Conservation (phyloP, 2,329 filamentous ascomycete species). For the Fusarium musae region DNA sequence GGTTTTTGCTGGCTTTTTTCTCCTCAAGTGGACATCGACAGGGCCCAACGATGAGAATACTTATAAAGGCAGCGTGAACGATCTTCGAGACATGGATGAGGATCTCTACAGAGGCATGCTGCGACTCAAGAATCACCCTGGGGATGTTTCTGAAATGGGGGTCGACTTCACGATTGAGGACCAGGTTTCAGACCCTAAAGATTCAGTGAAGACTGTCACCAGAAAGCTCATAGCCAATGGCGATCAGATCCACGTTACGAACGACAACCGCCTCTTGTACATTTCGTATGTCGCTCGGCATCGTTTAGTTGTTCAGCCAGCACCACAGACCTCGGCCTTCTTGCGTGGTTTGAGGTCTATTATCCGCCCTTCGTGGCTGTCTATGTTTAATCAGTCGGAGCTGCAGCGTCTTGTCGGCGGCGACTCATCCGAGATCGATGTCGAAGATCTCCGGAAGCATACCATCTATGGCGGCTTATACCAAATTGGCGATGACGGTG, state of each 20-base stretch:
- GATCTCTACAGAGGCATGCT: conserved; percentile 88
- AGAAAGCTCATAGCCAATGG: conserved; percentile 82
- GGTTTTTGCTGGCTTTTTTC: conserved; percentile 92
- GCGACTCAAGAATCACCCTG: conserved; percentile 84
- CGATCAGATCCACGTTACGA: conserved; percentile 82
- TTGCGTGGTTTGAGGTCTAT: conserved; percentile 86
- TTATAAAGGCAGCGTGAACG: conserved; percentile 94
- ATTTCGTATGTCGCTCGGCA: conserved; percentile 92
- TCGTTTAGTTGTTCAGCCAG: conserved; percentile 82
- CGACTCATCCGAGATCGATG: conserved; percentile 84
- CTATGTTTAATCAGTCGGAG: conserved; percentile 98
- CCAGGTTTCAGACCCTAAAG: conserved; percentile 60
- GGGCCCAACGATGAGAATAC: conserved; percentile 71
- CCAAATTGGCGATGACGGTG: conserved; percentile 84
- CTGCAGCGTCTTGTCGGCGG: conserved; percentile 93
- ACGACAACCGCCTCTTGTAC: conserved; percentile 93
- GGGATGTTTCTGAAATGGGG: conserved; percentile 75
- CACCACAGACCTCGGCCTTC: conserved; percentile 86
- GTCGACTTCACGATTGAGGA: conserved; percentile 93
- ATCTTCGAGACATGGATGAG: conserved; percentile 91
- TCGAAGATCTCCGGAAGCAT: conserved; percentile 85
- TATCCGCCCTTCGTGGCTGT: conserved; percentile 91
- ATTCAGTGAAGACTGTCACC: conserved; percentile 70
- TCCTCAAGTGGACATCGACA: conserved; percentile 91
- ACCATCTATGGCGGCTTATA: conserved; percentile 92